These are phyloP conservation scores for Osmanthus fragrans DNA, from an alignment of 257 asterid species.

Conservation along the genomic window DNA sequence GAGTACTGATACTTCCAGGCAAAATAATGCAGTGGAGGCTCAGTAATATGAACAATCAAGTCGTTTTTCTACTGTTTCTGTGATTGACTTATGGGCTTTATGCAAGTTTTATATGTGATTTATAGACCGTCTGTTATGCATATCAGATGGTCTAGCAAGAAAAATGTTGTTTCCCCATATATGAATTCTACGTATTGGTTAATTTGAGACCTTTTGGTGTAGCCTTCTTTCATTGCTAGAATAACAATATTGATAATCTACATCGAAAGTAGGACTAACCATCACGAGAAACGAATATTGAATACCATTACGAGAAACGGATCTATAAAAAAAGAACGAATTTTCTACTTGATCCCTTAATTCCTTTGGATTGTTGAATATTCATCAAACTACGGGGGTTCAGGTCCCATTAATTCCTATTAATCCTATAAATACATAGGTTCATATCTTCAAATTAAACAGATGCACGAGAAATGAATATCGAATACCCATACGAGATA, in stretches of 20 bases:
- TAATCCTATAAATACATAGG: too few relatives aligned
- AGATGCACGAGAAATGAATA: too few relatives aligned
- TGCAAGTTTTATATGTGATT: background rate
- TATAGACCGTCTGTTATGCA: background rate
- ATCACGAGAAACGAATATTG: too few relatives aligned
- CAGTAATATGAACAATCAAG: slow-evolving; percentile 15
- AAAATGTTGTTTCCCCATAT: background rate
- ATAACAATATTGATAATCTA: background rate
- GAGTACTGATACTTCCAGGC: background rate
- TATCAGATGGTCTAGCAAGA: slow-evolving; percentile 10
- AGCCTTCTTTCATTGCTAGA: background rate
- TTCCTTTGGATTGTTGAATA: background rate
- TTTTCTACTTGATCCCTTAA: background rate
- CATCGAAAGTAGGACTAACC: too few relatives aligned
- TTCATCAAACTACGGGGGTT: background rate
- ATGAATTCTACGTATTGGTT: background rate
- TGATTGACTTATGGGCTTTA: slow-evolving; percentile 1
- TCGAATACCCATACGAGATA: background rate
- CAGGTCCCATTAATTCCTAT: background rate
- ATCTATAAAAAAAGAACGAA: background rate
- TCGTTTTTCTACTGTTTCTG: background rate
- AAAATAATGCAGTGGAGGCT: slow-evolving; percentile 30
- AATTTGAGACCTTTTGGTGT: background rate
- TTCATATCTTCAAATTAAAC: too few relatives aligned
- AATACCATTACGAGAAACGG: background rate